phyloP scores from a whole-genome alignment of 2,329 filamentous ascomycete species.

The Rhynchosporium agropyri region DNA sequence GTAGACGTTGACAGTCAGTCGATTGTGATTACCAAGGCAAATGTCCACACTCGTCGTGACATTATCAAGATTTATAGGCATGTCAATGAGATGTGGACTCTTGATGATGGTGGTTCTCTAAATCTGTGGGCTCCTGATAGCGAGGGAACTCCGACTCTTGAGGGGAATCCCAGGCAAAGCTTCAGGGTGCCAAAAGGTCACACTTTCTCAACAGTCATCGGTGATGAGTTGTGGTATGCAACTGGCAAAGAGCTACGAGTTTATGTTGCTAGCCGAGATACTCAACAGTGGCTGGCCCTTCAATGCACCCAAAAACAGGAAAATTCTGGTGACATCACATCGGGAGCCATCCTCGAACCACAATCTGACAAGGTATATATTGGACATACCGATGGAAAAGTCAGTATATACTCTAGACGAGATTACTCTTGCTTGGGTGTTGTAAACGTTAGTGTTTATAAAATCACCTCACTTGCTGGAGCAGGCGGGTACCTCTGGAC shows the following conservation, averaged over 20 bases:
- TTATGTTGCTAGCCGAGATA: constrained; percentile 72
- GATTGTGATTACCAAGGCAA: constrained; percentile 67
- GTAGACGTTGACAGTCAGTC: constrained; percentile 77
- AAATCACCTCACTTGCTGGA: constrained; percentile 84
- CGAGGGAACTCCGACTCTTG: constrained; percentile 71
- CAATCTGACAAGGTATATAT: constrained; percentile 83
- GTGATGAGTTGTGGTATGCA: constrained; percentile 83
- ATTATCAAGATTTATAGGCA: constrained; percentile 85
- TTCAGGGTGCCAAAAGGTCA: constrained; percentile 81
- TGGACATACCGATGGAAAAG: constrained; percentile 90
- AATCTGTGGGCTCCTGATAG: constrained; percentile 82
- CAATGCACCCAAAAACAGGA: constrained; percentile 70
- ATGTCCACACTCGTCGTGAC: constrained; percentile 76
- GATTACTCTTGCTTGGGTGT: constrained; percentile 79
- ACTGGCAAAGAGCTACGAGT: constrained; percentile 85
- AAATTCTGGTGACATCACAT: constrained; percentile 83
- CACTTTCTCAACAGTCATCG: constrained; percentile 86
- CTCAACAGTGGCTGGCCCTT: constrained; percentile 73
- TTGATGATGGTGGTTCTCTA: constrained; percentile 86
- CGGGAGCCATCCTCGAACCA: constrained; percentile 73
- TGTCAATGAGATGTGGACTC: constrained; percentile 87
- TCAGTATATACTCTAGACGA: constrained; percentile 81
- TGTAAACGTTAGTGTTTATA: constrained; percentile 88
- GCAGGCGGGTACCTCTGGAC: constrained; percentile 87
- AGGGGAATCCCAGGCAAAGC: constrained; percentile 67